Conservation (phyloP, 192 early-diverging fungal genomes). For the Backusella australiensis region DNA sequence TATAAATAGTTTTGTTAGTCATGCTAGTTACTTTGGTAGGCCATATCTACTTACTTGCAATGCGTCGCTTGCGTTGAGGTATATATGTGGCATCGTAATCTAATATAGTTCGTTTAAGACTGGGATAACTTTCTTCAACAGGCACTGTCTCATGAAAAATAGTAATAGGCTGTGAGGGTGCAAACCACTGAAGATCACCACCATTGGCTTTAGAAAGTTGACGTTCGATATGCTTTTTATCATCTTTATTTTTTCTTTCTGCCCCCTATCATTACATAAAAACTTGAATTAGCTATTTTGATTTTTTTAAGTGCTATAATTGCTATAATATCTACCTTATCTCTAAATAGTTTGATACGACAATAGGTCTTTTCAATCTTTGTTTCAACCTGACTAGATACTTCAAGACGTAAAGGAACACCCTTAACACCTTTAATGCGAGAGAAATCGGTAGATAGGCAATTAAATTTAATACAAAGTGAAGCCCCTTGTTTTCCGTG, state of each 20-base stretch:
- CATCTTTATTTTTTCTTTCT: constrained; percentile 78
- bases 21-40: neutral
- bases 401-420: constrained; percentile 61
- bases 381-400: constrained; percentile 33
- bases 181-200: constrained; percentile 47
- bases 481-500: constrained; percentile 62
- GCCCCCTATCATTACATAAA: constrained; percentile 48
- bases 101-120: constrained; percentile 11
- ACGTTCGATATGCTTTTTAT: constrained; percentile 69
- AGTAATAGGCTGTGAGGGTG: constrained; percentile 25
- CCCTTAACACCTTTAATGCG: constrained; percentile 82
- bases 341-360: constrained; percentile 68
- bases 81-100: constrained; percentile 67
- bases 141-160: constrained; percentile 25
- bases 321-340: constrained; percentile 50
- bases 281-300: neutral
- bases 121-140: neutral
- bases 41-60: constrained; percentile 27
- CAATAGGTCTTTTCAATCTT: constrained; percentile 56
- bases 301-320: neutral
- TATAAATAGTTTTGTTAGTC: neutral
- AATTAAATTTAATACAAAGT: constrained; percentile 68
- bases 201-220: constrained; percentile 62
- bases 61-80: constrained; percentile 42
- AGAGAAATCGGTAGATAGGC: constrained; percentile 78